Evolutionary conservation across 75 land plant genomes (phyloP).

Genomic region (Selaginella moellendorffii): DNA sequence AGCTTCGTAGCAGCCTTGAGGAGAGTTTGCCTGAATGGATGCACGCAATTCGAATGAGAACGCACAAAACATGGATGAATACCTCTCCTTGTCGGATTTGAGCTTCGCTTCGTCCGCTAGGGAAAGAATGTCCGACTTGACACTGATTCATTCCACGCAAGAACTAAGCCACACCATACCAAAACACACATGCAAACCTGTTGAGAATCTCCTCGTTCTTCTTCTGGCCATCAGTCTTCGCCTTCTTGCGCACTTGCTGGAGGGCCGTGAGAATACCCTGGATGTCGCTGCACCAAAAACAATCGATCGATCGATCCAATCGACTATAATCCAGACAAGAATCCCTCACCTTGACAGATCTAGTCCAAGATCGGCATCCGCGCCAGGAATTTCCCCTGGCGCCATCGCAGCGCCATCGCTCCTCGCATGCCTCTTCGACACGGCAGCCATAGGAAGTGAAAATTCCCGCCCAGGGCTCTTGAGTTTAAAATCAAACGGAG

Average conservation of each 20-base stretch:
- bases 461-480: too few relatives aligned
- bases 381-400: background rate
- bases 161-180: background rate
- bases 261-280: conserved; percentile 54
- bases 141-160: conserved; percentile 19
- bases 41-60: background rate
- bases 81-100: conserved; percentile 61
- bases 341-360: conserved; percentile 7
- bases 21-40: conserved; percentile 46
- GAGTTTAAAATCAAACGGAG: too few relatives aligned
- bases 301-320: background rate
- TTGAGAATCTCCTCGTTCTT: conserved; percentile 53
- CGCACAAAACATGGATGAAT: background rate
- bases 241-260: conserved; percentile 51
- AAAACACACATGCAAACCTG: conserved; percentile 20
- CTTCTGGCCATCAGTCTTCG: conserved; percentile 64
- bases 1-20: conserved; percentile 44
- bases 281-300: conserved; percentile 37
- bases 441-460: too few relatives aligned
- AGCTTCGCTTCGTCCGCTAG: conserved; percentile 37
- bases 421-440: too few relatives aligned
- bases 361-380: conserved; percentile 3
- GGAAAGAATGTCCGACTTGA: conserved; percentile 39
- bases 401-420: too few relatives aligned
- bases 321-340: background rate